These are phyloP conservation scores for Symmetrospora coprosmae DNA, from an alignment of 768 basidiomycete species.

Conservation along the genomic window DNA sequence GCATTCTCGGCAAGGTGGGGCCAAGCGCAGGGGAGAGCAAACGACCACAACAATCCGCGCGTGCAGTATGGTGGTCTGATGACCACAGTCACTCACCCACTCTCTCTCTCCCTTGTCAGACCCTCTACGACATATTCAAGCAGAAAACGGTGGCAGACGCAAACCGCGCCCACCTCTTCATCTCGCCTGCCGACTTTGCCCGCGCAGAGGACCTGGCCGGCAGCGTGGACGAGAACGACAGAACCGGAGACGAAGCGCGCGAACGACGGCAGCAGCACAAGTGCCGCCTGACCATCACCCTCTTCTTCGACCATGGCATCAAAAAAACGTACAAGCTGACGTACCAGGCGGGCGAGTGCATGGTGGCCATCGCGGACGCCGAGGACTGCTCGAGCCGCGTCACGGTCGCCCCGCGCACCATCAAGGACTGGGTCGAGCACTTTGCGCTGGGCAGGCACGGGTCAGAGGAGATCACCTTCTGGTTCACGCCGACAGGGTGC, in stretches of 20 bases:
- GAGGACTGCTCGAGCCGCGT: background rate
- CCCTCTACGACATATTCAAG: constrained; percentile 16
- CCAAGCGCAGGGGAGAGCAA: no score
- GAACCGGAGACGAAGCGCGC: no score
- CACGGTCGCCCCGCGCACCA: background rate
- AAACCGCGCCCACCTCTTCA: background rate
- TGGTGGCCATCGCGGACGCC: constrained; percentile 5
- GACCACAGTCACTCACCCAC: background rate
- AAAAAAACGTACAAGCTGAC: constrained; percentile 18
- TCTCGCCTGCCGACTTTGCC: constrained; percentile 4
- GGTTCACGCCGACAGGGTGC: constrained; percentile 1
- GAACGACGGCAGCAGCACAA: no score
- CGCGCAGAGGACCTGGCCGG: background rate
- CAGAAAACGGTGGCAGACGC: constrained; percentile 10
- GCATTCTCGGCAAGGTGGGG: constrained; percentile 14
- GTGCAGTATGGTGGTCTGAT: no score
- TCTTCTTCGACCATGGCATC: constrained; percentile 6
- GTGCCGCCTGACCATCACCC: constrained; percentile 10
- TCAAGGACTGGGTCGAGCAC: constrained; percentile 18
- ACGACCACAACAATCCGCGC: no score
- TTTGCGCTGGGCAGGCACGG: constrained; percentile 12
- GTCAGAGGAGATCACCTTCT: constrained; percentile 19
- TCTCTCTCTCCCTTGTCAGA: background rate
- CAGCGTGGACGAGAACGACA: background rate
- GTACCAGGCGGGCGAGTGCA: constrained; percentile 5